Base-by-base conservation (phyloP, 805 yeast species). In the Yamadazyma insecticola region DNA sequence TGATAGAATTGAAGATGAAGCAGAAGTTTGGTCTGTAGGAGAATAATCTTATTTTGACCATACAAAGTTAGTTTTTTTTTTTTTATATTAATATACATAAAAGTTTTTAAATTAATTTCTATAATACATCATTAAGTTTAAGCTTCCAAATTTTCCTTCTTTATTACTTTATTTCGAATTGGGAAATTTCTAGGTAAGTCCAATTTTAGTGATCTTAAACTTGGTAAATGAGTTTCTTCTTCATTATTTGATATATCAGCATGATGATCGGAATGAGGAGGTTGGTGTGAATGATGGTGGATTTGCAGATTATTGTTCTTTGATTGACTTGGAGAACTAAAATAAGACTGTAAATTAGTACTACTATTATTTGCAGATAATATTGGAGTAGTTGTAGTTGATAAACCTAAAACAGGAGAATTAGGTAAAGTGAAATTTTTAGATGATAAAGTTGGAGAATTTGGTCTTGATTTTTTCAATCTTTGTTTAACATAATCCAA, bases 1-100 rank as follows among this genome's bases (percentile, higher is more conserved):
- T 41, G 97, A 89, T 53, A 73, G 85, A 48, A 74, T 73, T 47
- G 97, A 88, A 60, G 96, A 89, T 54, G 92, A 82, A 50, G 62
- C 57, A 29, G 96, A 89, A 55, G 78, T 88, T 16, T 87, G 95
- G 96, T 79, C 90, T 4, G 80, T 85, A 44, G 92, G 94, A 32
- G 78, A 81, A 14, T 14, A n/a, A n/a, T n/a, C n/a, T n/a, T n/a
- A n/a, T n/a, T n/a, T n/a, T n/a, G n/a, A n/a, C n/a, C n/a, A n/a
- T n/a, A n/a, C n/a, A 8, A n/a, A n/a, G 6, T 12, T 23, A 8
- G 25, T 13, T 13, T 24, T 6, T 6, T 16, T 28, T 28, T 31
- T 25, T 29, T 13, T 24, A 26, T 26, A 16, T 12, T 22, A 24
- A 24, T 18, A 21, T 34, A 34, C 28, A 33, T 24, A 24, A 14